Conservation (phyloP, 1,284 basidiomycete genomes). For the Farysia itapuensis region DNA sequence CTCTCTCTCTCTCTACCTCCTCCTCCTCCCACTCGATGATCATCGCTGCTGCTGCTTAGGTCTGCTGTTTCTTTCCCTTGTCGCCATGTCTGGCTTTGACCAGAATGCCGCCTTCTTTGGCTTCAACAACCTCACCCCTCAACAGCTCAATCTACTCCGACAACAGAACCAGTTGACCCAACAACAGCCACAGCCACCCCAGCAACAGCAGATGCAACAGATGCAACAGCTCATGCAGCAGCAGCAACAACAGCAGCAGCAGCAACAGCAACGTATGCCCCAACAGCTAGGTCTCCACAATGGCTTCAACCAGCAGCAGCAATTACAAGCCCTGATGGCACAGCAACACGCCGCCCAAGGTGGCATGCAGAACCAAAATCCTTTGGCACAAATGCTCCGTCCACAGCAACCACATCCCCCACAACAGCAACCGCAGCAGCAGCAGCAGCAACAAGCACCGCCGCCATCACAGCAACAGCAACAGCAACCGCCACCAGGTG, state of each 20-base stretch:
- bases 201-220: slow-evolving; percentile 34
- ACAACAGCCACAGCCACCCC: slow-evolving; percentile 23
- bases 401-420: slow-evolving; percentile 3
- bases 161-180: slow-evolving; percentile 36
- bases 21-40: too few relatives aligned
- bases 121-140: slow-evolving; percentile 39
- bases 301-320: slow-evolving; percentile 27
- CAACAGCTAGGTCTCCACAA: slow-evolving; percentile 6
- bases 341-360: slow-evolving; percentile 7
- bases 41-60: too few relatives aligned
- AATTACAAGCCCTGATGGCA: slow-evolving; percentile 10
- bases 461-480: slow-evolving; percentile 10
- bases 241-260: slow-evolving; percentile 33
- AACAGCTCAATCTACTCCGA: slow-evolving; percentile 35
- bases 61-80: too few relatives aligned
- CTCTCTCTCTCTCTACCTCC: too few relatives aligned
- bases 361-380: slow-evolving; percentile 13
- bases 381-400: slow-evolving; percentile 4
- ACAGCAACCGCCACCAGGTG: slow-evolving; percentile 8
- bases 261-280: slow-evolving; percentile 19
- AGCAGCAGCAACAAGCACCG: slow-evolving; percentile 11
- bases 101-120: slow-evolving; percentile 34
- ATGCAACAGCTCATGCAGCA: slow-evolving; percentile 30
- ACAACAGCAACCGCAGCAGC: slow-evolving; percentile 4
- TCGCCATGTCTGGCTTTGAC: slow-evolving; percentile 37